Percentiles rank a stretch among this genome's conserved stretches.
Conservation (phyloP, 306 rosid genomes). For the Trifolium fragiferum region DNA sequence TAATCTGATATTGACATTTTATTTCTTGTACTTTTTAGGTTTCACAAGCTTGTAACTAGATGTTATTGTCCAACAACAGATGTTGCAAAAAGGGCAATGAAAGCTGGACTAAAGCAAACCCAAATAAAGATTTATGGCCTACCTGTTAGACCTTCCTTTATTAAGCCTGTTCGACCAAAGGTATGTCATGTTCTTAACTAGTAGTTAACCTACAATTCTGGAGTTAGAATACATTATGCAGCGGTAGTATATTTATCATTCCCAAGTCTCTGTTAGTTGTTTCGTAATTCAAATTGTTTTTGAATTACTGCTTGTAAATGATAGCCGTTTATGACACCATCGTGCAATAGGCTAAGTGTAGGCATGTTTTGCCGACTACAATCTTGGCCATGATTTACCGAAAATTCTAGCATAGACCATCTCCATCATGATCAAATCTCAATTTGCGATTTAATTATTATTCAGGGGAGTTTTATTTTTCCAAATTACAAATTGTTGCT, state of each 20-base stretch:
- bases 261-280: not conserved
- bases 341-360: not conserved
- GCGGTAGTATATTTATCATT: conserved; percentile 11
- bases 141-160: conserved; percentile 88
- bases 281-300: conserved; percentile 6
- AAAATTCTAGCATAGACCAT: not conserved
- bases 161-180: conserved; percentile 88
- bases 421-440: not conserved
- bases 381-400: not conserved
- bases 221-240: conserved; percentile 2
- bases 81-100: conserved; percentile 79
- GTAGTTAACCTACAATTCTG: conserved; percentile 13
- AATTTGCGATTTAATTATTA: not conserved
- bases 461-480: not conserved
- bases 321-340: not conserved
- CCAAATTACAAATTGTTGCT: not conserved
- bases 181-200: conserved; percentile 47
- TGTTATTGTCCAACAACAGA: conserved; percentile 96
- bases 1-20: conserved; percentile 42
- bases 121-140: conserved; percentile 89
- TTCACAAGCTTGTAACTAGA: conserved; percentile 97
- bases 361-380: not conserved
- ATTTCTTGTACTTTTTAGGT: conserved; percentile 64
- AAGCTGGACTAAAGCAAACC: conserved; percentile 90
- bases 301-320: not conserved